Evolutionary conservation across 2,329 filamentous ascomycete species (phyloP).

Genomic region (Diaporthe longicolla): DNA sequence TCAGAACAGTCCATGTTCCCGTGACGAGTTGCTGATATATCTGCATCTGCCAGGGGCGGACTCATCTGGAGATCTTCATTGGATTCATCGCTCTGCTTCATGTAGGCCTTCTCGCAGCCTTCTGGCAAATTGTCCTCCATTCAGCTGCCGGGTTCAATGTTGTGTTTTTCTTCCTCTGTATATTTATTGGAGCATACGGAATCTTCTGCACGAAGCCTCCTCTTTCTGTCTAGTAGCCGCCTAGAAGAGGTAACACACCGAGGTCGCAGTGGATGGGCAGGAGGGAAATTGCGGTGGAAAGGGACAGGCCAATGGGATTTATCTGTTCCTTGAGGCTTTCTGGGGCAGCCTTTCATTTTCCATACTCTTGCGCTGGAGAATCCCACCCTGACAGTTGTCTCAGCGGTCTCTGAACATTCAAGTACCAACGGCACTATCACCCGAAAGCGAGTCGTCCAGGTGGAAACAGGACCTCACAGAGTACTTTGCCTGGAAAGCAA

Average conservation of each 20-base stretch:
- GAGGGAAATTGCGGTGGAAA: not conserved
- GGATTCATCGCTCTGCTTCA: slow-evolving; percentile 12
- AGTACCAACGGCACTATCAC: not conserved
- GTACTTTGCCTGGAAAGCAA: not conserved
- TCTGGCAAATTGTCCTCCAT: not conserved
- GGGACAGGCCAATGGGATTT: not conserved
- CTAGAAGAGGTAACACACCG: not conserved
- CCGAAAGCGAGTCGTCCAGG: not conserved
- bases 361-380: not conserved
- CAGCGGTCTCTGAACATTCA: not conserved
- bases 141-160: slow-evolving; percentile 24
- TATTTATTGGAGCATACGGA: slow-evolving; percentile 27
- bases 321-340: not conserved
- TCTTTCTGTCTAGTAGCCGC: not conserved
- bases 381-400: not conserved
- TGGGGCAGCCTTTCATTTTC: not conserved
- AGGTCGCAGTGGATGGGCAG: not conserved
- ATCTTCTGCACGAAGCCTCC: slow-evolving; percentile 27
- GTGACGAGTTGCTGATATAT: not conserved
- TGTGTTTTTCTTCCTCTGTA: slow-evolving; percentile 29
- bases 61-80: slow-evolving; percentile 32
- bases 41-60: slow-evolving; percentile 1
- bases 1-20: too few species aligned
- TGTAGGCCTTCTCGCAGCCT: not conserved
- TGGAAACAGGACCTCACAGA: not conserved